Percentiles rank a stretch among this genome's conserved stretches.
phyloP scores from a whole-genome alignment of 805 yeast species.

The Candida montana region DNA sequence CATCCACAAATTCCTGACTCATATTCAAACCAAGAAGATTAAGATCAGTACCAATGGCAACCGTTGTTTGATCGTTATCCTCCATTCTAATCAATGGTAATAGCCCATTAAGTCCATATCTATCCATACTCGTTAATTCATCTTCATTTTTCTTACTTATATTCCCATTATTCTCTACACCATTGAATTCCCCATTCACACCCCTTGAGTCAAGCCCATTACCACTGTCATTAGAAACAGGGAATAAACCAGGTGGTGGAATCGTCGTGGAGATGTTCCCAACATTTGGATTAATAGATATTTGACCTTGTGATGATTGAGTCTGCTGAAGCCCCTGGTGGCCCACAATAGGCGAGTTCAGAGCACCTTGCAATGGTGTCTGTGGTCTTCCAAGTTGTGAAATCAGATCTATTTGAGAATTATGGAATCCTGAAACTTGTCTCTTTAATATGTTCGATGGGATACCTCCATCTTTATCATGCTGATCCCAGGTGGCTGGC shows the following conservation, averaged over 20 bases:
- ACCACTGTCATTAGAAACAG: constrained; percentile 3
- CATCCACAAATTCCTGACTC: constrained; percentile 28
- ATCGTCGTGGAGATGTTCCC: too few species aligned
- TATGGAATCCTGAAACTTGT: constrained; percentile 7
- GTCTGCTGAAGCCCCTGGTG: constrained; percentile 6
- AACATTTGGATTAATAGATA: too few species aligned
- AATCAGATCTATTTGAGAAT: constrained; percentile 5
- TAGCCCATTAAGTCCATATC: constrained; percentile 65
- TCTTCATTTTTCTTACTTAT: constrained; percentile 20
- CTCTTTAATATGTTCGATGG: constrained; percentile 4
- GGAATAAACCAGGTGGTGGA: constrained; percentile 9
- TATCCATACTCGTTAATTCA: constrained; percentile 42
- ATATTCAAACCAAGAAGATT: constrained; percentile 62
- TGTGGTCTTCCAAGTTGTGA: constrained; percentile 11
- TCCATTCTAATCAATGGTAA: constrained; percentile 56
- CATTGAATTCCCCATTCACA: not conserved
- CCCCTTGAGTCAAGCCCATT: too few species aligned
- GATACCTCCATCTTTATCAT: constrained; percentile 7
- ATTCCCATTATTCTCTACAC: not conserved
- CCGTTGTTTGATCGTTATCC: constrained; percentile 53
- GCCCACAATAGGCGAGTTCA: constrained; percentile 8
- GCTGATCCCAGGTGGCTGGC: constrained; percentile 14
- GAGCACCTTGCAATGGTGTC: constrained; percentile 15
- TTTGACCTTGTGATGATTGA: not conserved
- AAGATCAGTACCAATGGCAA: constrained; percentile 73